Base-by-base conservation (phyloP, 2,329 filamentous ascomycete species). In the Fusarium metavorans region DNA sequence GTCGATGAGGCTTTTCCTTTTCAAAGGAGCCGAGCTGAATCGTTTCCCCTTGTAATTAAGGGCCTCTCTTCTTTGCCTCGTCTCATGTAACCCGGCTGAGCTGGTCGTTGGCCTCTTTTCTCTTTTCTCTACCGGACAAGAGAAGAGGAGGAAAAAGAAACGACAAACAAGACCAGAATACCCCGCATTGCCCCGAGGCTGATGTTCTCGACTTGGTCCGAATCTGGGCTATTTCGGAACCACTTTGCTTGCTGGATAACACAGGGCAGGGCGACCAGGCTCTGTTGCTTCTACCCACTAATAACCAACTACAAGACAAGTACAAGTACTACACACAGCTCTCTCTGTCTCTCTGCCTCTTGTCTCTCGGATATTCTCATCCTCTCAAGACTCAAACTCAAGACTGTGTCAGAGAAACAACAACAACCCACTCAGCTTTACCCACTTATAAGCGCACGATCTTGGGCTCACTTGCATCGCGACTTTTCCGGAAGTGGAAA, bases 401-500 rank as follows among this genome's bases (percentile, higher is more conserved):
- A 37, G 16, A 16, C 35, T 37, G 14, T 37, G 32, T 59, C 43
- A 30, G 8, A 34, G 37, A 43, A 48, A 27, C 45, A 50, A 50
- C 45, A 50, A 50, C 25, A 34, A 69, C 41, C 68, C 56, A 66
- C 66, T 35, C 30, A 10, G 18, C 23, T 50, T 60, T 73, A 70
- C 71, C 73, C 73, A 75, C 73, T 75, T 75, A 73, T 73, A 75
- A 75, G 72, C 72, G 57, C 63, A 68, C 72, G 59, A 74, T 73
- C 70, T 57, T 43, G 68, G 70, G 62, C 70, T 72, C 70, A 73
- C 73, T 75, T 75, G 73, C 72, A 75, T 75, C 66, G 66, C 67
- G 63, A 73, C 73, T 70, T 75, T 73, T 73, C 73, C 73, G 56
- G 35, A 75, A 71, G 69, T 68, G 73, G 73, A 63, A 74, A 64